Evolutionary conservation across 192 early-diverging fungal species (phyloP), one percentile per base, ranked within the genome.

Genomic region (Umbelopsis sp.): DNA sequence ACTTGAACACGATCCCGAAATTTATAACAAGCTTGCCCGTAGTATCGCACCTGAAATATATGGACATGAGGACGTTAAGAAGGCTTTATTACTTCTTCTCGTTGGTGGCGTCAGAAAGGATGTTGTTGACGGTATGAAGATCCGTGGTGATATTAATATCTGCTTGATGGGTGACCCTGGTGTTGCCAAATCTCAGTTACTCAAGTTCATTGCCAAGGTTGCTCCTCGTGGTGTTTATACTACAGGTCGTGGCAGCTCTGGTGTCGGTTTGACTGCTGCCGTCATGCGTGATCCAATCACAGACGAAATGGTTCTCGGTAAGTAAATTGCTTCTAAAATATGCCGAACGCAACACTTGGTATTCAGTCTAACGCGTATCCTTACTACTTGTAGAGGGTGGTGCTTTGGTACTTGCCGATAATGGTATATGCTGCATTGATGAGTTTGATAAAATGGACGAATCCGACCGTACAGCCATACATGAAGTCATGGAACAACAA

Each of bases 361-460:
- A 0, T 49, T 17, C 47, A 17, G 16, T 17, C 3, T 43, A 24
- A 10, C 24, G 38, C 38, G n/a, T n/a, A n/a, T 53, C 54, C 26
- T 26, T 6, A 14, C 25, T 1, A 41, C 11, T 59, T 26, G 67
- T 65, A 66, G 97, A 99, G 83, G 96, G 96, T 70, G 97, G 97
- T 74, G 96, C 96, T 21, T 85, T 99, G 65, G 97, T 99, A 14
- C 84, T 99, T 73, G 96, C 96, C 38, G 97, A 99, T 84, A 95
- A 96, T 75, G 97, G 97, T 73, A 92, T 99, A 76, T 97, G 95
- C 77, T 97, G 96, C 77, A 99, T 99, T 78, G 97, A 99, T 83
- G 97, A 99, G 83, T 99, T 99, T 77, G 97, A 99, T 82, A 99
- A 99, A 80, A 99, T 99, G 96, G 94, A 97, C 71, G 97, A 99